Evolutionary conservation across 139 green algal genomes (phyloP), one percentile per base, ranked within the genome.

Genomic region (Haematococcus lacustris): DNA sequence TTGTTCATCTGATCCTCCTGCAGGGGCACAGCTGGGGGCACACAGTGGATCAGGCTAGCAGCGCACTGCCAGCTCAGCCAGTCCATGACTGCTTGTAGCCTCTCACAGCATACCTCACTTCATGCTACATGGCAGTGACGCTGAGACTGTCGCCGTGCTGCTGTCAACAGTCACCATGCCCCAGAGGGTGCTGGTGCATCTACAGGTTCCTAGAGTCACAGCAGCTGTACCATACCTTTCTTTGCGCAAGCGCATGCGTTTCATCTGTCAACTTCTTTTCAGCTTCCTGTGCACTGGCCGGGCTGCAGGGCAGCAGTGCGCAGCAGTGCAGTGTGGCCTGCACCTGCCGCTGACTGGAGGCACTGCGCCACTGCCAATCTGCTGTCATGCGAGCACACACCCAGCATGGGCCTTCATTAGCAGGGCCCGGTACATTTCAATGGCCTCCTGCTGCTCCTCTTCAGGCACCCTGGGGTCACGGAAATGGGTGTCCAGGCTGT

Each of bases 1-100:
- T 84, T 85, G 0, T 88, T 87, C 89, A 98, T 94, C 78, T 98
- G 84, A 71, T 87, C 77, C 68, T 85, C 60, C 77, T 98, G 67
- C 66, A 61, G 2, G 39, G 25, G 3, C 38, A 7, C 7, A 28
- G 37, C 38, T 57, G 38, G 9, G 64, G 33, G 21, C 38, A 59
- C 9, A 53, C 32, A 51, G 5, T 34, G 5, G 3, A 53, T 53
- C 4, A 37, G 53, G 30, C 60, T 41, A 35, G 60, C 60, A 43
- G 23, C 2, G 64, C 7, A 51, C 21, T 57, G 64, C 4, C 13
- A 6, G 37, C 13, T 7, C 23, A 51, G 9, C 13, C 3, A 3
- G 13, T 35, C 38, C 64, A 37, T 53, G 7, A 7, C 7, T 23
- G 2, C 38, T 23, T 57, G 4, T 3, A 26, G 38, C 38, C 33